Evolutionary conservation across 352 stramenopile species (phyloP).

Genomic region (Ophiocytium majus): DNA sequence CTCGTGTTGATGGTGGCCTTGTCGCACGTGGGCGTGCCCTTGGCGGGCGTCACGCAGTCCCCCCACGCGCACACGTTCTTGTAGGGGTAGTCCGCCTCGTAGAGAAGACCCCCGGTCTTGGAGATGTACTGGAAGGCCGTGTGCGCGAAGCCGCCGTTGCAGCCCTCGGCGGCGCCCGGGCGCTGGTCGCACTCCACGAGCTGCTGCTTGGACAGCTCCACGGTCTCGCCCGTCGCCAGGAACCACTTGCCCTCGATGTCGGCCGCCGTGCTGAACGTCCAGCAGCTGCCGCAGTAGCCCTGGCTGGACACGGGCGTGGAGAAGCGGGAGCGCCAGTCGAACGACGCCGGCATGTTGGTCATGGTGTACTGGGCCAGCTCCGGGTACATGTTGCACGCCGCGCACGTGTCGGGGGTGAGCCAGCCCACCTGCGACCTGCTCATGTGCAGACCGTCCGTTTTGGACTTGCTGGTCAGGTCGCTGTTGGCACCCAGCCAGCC

Average conservation of each 20-base stretch:
- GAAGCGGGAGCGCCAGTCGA: constrained; percentile 90
- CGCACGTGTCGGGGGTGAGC: constrained; percentile 5
- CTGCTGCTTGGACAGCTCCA: constrained; percentile 52
- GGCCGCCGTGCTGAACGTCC: constrained; percentile 56
- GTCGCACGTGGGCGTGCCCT: constrained; percentile 7
- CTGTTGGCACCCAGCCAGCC: neutral
- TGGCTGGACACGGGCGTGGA: constrained; percentile 82
- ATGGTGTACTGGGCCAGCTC: constrained; percentile 35
- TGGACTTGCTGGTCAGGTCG: constrained; percentile 29
- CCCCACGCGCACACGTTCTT: constrained; percentile 28
- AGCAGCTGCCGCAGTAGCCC: constrained; percentile 64
- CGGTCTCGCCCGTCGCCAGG: constrained; percentile 25
- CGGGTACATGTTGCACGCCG: constrained; percentile 35
- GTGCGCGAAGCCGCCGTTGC: constrained; percentile 41
- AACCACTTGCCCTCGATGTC: constrained; percentile 47
- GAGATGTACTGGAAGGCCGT: constrained; percentile 43
- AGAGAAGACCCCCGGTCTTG: constrained; percentile 43
- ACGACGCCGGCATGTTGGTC: constrained; percentile 28
- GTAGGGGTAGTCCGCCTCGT: constrained; percentile 46
- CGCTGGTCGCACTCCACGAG: constrained; percentile 49
- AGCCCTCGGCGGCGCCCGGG: constrained; percentile 21
- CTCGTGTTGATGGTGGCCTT: constrained; percentile 5
- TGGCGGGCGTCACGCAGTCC: neutral
- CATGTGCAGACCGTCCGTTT: constrained; percentile 20
- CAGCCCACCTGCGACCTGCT: neutral